These are phyloP conservation scores for Calonectria naviculata DNA, from an alignment of 2,329 filamentous ascomycete genomes.

Conservation along the genomic window DNA sequence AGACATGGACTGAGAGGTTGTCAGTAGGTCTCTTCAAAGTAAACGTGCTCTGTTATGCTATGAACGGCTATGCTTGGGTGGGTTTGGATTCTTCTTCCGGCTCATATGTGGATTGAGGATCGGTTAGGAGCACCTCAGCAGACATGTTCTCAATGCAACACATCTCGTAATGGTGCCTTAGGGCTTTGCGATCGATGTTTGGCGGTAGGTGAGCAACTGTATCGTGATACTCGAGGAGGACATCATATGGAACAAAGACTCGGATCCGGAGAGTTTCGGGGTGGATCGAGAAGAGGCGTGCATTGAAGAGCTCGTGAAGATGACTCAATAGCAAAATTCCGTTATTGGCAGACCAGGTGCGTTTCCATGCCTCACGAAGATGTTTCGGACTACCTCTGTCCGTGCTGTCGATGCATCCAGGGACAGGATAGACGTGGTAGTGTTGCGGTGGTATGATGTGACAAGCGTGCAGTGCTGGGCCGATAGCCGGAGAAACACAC, in stretches of 20 bases:
- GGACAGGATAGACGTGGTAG: constrained; percentile 28
- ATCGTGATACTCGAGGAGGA: background rate
- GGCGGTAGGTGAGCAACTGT: background rate
- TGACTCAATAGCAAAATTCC: constrained; percentile 30
- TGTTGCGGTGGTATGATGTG: constrained; percentile 34
- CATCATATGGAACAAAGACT: background rate
- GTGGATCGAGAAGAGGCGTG: constrained; percentile 36
- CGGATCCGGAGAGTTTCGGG: constrained; percentile 31
- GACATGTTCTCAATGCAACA: constrained; percentile 1
- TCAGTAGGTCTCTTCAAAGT: no score
- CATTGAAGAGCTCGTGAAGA: constrained; percentile 32
- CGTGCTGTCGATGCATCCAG: background rate
- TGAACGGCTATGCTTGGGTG: background rate
- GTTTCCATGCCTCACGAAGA: constrained; percentile 16
- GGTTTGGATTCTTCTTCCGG: background rate
- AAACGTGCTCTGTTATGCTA: no score
- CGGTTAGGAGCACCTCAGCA: background rate
- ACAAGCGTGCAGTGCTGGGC: constrained; percentile 30
- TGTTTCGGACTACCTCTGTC: background rate
- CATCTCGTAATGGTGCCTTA: background rate
- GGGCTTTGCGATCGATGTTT: background rate
- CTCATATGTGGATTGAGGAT: background rate
- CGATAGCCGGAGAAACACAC: constrained; percentile 16
- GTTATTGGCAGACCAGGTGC: constrained; percentile 21
- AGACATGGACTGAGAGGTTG: no score